phyloP scores from a whole-genome alignment of 208 protist genomes.

The Trypanosoma lewisi region DNA sequence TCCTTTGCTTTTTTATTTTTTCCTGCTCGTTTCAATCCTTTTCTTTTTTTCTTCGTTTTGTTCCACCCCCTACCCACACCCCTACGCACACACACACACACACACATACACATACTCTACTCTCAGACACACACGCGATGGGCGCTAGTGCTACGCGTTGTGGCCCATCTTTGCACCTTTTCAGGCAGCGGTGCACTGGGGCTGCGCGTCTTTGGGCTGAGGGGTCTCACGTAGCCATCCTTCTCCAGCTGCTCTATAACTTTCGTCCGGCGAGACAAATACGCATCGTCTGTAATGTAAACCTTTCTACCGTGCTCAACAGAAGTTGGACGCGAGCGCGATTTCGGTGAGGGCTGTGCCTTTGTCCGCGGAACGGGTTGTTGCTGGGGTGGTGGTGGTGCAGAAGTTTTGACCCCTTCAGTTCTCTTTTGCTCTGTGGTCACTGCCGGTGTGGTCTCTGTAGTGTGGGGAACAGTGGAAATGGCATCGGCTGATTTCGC shows the following conservation, averaged over 20 bases:
- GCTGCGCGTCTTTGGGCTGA: slow-evolving; percentile 39
- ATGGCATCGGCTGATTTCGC: not conserved
- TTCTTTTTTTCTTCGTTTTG: not conserved
- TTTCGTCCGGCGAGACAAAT: slow-evolving; percentile 50
- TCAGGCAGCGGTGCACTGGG: slow-evolving; percentile 66
- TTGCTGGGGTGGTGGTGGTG: no score
- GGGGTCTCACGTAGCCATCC: slow-evolving; percentile 38
- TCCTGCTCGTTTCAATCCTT: not conserved
- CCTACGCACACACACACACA: not conserved
- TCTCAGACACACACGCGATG: slow-evolving; percentile 17
- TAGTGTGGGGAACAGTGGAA: not conserved
- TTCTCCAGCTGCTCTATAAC: slow-evolving; percentile 63
- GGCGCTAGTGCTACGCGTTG: slow-evolving; percentile 26
- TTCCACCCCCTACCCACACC: not conserved
- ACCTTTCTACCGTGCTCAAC: slow-evolving; percentile 64
- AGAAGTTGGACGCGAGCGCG: slow-evolving; percentile 4
- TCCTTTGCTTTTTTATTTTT: not conserved
- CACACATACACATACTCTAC: slow-evolving; percentile 1
- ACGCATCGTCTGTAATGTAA: slow-evolving; percentile 78
- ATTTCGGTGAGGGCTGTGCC: not conserved
- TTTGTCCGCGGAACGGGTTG: not conserved
- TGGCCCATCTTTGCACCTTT: slow-evolving; percentile 57
- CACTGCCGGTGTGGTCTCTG: slow-evolving; percentile 3
- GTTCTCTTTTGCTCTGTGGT: slow-evolving; percentile 8
- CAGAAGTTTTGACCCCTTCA: not conserved